A percentile compares a stretch with the other conserved stretches of the same genome.
These are phyloP conservation scores for Lagenaria siceraria DNA, from an alignment of 306 rosid genomes.

Conservation along the genomic window DNA sequence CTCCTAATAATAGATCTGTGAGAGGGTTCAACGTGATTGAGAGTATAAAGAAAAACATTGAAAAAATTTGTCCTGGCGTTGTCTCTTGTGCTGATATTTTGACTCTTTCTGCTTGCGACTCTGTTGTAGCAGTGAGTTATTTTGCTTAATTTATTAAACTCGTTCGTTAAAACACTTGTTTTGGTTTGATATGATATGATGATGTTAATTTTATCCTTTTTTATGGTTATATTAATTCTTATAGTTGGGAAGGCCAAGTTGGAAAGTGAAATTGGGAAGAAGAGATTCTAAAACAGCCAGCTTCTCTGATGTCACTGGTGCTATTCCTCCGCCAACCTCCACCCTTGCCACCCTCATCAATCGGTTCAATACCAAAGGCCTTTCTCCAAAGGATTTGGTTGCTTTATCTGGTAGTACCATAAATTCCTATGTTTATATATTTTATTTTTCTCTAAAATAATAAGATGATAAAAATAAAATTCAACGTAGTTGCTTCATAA, in stretches of 20 bases:
- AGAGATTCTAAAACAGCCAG: conserved; percentile 24
- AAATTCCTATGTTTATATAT: too few relatives aligned
- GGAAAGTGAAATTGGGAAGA: conserved; percentile 21
- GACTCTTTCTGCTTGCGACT: conserved; percentile 60
- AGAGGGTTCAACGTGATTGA: conserved; percentile 58
- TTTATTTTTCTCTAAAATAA: too few relatives aligned
- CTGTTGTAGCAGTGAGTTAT: conserved; percentile 7
- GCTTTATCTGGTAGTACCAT: conserved; percentile 16
- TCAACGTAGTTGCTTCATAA: too few relatives aligned
- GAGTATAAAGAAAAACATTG: conserved; percentile 36
- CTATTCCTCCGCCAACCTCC: conserved; percentile 19
- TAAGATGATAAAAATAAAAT: too few relatives aligned
- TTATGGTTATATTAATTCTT: neutral
- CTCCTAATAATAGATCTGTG: conserved; percentile 35
- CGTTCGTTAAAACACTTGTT: too few relatives aligned
- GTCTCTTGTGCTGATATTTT: conserved; percentile 84
- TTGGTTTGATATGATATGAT: too few relatives aligned
- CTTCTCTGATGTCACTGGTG: conserved; percentile 5
- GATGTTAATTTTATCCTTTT: too few relatives aligned
- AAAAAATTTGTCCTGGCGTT: conserved; percentile 40
- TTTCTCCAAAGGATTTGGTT: conserved; percentile 13
- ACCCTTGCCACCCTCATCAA: conserved; percentile 8
- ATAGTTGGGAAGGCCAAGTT: conserved; percentile 13
- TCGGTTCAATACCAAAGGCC: conserved; percentile 6
- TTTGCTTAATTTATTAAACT: too few relatives aligned